Base-by-base conservation (phyloP, 257 asterid species). In the Penstemon davidsonii region DNA sequence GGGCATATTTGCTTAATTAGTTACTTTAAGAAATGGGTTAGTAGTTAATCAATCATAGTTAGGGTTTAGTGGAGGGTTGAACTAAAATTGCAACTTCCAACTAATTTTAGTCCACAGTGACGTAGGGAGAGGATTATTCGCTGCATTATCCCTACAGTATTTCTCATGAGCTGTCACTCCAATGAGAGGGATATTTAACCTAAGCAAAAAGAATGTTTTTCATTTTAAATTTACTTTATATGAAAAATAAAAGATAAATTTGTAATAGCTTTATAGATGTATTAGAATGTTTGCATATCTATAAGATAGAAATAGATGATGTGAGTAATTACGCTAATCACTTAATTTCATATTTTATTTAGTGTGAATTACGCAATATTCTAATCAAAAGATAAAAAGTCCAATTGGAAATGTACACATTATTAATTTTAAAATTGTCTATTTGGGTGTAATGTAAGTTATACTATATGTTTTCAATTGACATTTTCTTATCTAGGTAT, bases 11-110 rank as follows among this genome's bases (percentile, higher is more conserved):
- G 43, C 42, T 43, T 11, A 49, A 18, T 64, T 65, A 19, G 52
- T 15, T 56, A 15, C 13, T 50, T 55, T 37, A 55, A 64, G 51
- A 52, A 19, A 45, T 66, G 71, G 75, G 53, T 83, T 62, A 67
- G 70, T 50, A 66, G 76, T 39, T 80, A 73, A 75, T 70, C 77
- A 44, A 75, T 70, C 77, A 50, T 70, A 58, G 85, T 78, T 75
- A 75, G 75, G 39, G 41, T 11, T 5, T 41, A 58, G 25, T 43
- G 49, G 56, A 49, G 60, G 50, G 46, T 33, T 44, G 66, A 67
- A 38, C 36, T 74, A 62, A 47, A 62, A 46, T 66, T 57, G 13
- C 80, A 80, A 62, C 80, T 54, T 13, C 80, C 80, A 81, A 77
- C 80, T 72, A 74, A 77, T 55, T 70, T 39, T 18, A 44, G 40